Conservation (phyloP, 371 early-diverging fungal species). For the Circinella umbellata region DNA sequence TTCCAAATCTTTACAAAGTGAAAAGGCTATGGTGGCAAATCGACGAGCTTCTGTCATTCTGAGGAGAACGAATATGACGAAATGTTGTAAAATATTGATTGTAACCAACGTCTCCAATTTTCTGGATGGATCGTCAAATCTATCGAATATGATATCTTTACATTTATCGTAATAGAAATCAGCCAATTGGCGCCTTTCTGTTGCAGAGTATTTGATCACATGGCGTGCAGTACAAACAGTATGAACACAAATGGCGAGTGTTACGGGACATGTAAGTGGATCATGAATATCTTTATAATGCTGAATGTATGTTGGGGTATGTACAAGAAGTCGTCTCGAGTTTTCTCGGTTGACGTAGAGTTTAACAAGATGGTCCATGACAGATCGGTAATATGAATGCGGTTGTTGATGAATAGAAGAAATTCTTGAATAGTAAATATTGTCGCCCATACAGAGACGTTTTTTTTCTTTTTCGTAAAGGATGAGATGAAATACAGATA, state of each 20-base stretch:
- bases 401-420: neutral
- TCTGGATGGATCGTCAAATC: slow-evolving; percentile 27
- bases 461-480: neutral
- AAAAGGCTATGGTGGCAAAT: neutral
- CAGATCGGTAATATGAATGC: neutral
- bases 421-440: neutral
- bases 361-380: slow-evolving; percentile 9
- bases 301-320: slow-evolving; percentile 11
- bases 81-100: neutral
- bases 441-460: neutral
- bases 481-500: neutral
- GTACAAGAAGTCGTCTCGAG: slow-evolving; percentile 10
- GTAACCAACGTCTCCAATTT: slow-evolving; percentile 22
- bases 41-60: slow-evolving; percentile 11
- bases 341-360: slow-evolving; percentile 6
- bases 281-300: slow-evolving; percentile 12
- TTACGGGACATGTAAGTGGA: slow-evolving; percentile 18
- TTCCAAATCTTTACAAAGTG: slow-evolving; percentile 2
- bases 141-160: slow-evolving; percentile 16
- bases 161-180: slow-evolving; percentile 24
- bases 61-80: neutral
- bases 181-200: slow-evolving; percentile 18
- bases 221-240: slow-evolving; percentile 5
- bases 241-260: slow-evolving; percentile 20
- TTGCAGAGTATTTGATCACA: slow-evolving; percentile 4